These are phyloP conservation scores for Pseudocercospora cruenta DNA, from an alignment of 2,329 filamentous ascomycete species.

Conservation along the genomic window DNA sequence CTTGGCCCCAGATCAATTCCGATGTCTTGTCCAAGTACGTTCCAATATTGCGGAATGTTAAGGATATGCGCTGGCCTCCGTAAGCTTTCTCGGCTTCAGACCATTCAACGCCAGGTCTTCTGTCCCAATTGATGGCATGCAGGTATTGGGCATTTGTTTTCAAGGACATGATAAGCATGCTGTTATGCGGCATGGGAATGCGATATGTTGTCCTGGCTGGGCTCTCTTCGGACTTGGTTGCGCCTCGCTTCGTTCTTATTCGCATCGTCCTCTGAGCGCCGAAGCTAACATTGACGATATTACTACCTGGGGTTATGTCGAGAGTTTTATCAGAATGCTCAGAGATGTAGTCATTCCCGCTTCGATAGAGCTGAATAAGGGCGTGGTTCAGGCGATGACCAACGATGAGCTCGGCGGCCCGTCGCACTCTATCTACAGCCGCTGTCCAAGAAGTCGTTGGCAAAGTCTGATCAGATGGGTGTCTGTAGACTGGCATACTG, in stretches of 20 bases:
- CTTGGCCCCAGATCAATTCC: slow-evolving; percentile 85
- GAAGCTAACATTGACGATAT: slow-evolving; percentile 91
- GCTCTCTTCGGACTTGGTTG: slow-evolving; percentile 1
- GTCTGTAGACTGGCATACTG: slow-evolving; percentile 86
- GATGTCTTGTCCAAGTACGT: slow-evolving; percentile 75
- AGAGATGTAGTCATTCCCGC: slow-evolving; percentile 86
- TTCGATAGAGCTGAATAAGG: slow-evolving; percentile 90
- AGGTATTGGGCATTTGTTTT: slow-evolving; percentile 84
- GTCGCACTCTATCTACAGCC: slow-evolving; percentile 69
- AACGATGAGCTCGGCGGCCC: slow-evolving; percentile 69
- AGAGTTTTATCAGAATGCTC: slow-evolving; percentile 97
- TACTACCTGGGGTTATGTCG: slow-evolving; percentile 79
- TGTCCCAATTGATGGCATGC: slow-evolving; percentile 89
- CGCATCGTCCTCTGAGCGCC: slow-evolving; percentile 90
- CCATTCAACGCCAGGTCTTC: slow-evolving; percentile 70
- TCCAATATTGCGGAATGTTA: slow-evolving; percentile 88
- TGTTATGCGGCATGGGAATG: slow-evolving; percentile 81
- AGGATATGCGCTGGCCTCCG: slow-evolving; percentile 77
- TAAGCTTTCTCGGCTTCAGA: slow-evolving; percentile 70
- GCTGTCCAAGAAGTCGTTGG: slow-evolving; percentile 75
- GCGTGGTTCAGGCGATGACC: slow-evolving; percentile 88
- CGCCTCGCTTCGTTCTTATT: slow-evolving; percentile 75
- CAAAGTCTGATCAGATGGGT: slow-evolving; percentile 86
- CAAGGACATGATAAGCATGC: slow-evolving; percentile 80
- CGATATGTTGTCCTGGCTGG: slow-evolving; percentile 61